These are phyloP conservation scores for Meripilus lineatus DNA, from an alignment of 1,284 basidiomycete genomes.

Conservation along the genomic window DNA sequence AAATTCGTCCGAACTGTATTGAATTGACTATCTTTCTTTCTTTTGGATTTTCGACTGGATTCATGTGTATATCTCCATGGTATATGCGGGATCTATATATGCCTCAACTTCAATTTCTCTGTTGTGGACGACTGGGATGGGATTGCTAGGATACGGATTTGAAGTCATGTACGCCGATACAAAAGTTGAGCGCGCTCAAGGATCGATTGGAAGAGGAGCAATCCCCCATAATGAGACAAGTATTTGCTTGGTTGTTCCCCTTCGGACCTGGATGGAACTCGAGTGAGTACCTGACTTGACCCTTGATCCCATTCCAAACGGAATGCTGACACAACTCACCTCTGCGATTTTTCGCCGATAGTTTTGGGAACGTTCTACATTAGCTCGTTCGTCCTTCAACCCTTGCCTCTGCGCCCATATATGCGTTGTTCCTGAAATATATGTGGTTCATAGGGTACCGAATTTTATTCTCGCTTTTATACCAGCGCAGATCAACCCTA, in stretches of 20 bases:
- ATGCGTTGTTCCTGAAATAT: no score
- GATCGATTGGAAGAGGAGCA: constrained; percentile 51
- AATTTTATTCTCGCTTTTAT: constrained; percentile 92
- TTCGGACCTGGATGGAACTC: constrained; percentile 87
- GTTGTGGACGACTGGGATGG: no score
- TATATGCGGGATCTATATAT: no score
- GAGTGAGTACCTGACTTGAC: constrained; percentile 31
- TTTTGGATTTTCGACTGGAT: no score
- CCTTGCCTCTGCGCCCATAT: constrained; percentile 12
- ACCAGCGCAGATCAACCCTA: constrained; percentile 75
- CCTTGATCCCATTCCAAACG: constrained; percentile 2
- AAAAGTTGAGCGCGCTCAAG: constrained; percentile 56
- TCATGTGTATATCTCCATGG: no score
- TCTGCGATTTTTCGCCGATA: constrained; percentile 17
- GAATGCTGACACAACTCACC: not conserved
- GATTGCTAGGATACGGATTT: constrained; percentile 32
- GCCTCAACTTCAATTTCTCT: no score
- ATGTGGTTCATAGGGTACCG: constrained; percentile 53
- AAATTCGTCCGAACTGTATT: no score
- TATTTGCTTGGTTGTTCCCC: constrained; percentile 78
- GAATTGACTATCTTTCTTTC: no score
- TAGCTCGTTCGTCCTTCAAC: constrained; percentile 66
- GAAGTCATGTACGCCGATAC: constrained; percentile 40
- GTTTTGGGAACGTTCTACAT: constrained; percentile 90
- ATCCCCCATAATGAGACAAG: constrained; percentile 69